Percentiles rank a stretch among this genome's conserved stretches.
Evolutionary conservation across 371 early-diverging fungal genomes (phyloP).

Genomic region (Parasitella parasitica): DNA sequence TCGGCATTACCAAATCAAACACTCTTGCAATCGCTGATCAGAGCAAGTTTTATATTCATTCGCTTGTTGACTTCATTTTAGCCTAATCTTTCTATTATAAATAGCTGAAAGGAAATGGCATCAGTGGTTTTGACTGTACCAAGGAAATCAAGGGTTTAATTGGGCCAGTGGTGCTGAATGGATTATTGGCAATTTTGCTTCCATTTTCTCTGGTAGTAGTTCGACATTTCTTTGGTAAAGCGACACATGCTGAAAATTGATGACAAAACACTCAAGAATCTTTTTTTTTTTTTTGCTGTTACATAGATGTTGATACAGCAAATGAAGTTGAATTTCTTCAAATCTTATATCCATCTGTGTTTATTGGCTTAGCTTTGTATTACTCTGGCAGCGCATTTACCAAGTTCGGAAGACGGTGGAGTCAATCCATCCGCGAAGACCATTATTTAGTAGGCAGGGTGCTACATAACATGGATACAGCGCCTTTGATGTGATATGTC

Average conservation of each 20-base stretch:
- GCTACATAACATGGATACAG: slow-evolving; percentile 50
- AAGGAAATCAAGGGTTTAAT: neutral
- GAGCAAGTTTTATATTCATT: neutral
- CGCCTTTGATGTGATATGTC: no score
- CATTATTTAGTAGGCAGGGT: slow-evolving; percentile 61
- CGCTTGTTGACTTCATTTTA: neutral
- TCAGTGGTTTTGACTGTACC: neutral
- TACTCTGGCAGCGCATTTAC: neutral
- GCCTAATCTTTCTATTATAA: neutral
- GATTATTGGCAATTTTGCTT: neutral
- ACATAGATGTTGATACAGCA: neutral
- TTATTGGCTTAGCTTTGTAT: slow-evolving; percentile 1
- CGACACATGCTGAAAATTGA: neutral
- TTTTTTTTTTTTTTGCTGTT: neutral
- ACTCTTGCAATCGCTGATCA: neutral
- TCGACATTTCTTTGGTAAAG: neutral
- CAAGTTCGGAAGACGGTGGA: slow-evolving; percentile 36
- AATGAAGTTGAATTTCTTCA: neutral
- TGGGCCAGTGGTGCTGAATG: neutral
- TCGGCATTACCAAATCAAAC: slow-evolving; percentile 4
- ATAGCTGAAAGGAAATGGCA: neutral
- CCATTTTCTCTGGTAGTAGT: neutral
- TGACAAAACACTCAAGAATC: neutral
- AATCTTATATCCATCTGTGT: neutral
- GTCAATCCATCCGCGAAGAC: slow-evolving; percentile 59